Percentiles rank a stretch among this genome's conserved stretches.
Evolutionary conservation across 2,329 filamentous ascomycete genomes (phyloP).

Genomic region (Pochonia chlamydosporia): DNA sequence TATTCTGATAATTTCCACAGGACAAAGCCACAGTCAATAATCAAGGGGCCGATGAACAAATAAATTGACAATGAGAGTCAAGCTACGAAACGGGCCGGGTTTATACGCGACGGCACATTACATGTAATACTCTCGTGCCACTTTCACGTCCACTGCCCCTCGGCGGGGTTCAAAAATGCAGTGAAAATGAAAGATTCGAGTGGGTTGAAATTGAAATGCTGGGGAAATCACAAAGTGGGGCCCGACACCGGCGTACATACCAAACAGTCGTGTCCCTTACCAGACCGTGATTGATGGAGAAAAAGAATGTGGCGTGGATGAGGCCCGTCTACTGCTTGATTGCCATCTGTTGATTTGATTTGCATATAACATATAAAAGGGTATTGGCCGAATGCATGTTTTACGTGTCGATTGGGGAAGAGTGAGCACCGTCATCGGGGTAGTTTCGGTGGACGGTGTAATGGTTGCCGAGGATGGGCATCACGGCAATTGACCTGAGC

Average conservation of each 20-base stretch:
- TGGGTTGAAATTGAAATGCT: background rate
- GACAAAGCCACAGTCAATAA: background rate
- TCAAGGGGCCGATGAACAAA: background rate
- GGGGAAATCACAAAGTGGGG: background rate
- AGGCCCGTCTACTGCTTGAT: background rate
- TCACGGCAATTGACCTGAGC: no score
- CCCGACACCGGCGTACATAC: slow-evolving; percentile 4
- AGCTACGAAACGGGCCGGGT: background rate
- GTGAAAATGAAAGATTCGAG: no score
- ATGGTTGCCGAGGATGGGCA: no score
- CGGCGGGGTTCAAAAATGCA: no score
- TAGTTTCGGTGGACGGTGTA: no score
- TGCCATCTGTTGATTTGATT: no score
- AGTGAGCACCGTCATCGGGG: no score
- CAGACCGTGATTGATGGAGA: background rate
- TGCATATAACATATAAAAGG: no score
- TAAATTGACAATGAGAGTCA: background rate
- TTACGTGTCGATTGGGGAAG: no score
- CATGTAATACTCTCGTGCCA: background rate
- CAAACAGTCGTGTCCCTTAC: background rate
- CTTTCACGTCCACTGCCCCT: background rate
- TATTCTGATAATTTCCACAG: background rate
- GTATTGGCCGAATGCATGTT: no score
- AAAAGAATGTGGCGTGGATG: background rate
- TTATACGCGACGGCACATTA: background rate